Base-by-base conservation (phyloP, 1,284 basidiomycete species). In the Heliocybe sulcata region DNA sequence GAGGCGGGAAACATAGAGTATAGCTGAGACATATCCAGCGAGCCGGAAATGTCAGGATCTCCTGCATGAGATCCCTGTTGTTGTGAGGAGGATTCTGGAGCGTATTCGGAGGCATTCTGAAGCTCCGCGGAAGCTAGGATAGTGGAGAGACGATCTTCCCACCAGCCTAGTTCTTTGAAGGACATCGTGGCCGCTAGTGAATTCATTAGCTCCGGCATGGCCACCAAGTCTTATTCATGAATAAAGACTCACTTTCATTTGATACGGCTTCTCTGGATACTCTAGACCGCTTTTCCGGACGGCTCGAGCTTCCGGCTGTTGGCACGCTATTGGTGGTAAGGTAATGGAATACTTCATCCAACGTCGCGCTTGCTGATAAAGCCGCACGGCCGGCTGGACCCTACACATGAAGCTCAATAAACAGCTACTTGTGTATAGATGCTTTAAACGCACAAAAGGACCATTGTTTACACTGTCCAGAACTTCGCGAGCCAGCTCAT, bases 251-350 rank as follows among this genome's bases (percentile, higher is more conserved):
- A 77, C 84, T 82, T 79, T 80, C 77, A 26, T 67, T 77, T 29
- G 87, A 90, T 19, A 90, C 86, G 51, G 84, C 85, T 67, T 90
- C 87, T 54, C 87, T 77, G 11, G 86, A 86, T 51, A 88, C 75
- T 55, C 87, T 75, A 1, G 87, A 90, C 64, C 90, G 87, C 52
- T 87, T 74, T 45, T 82, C 76, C 16, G 83, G 80, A 48, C 86
- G 77, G 23, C 83, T 77, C 42, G 80, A 72, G 61, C 89, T 85
- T 35, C 76, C 72, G 38, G 74, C 69, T 22, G 67, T 65, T 57
- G 38, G n/a, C 6, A 82, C 80, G 56, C 79, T 81, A 58, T 80
- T 81, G 58, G 87, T 72, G 47, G n/a, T n/a, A n/a, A 89, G 81
- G 8, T 85, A 85, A 2, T 83, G 80, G 61, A 89, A 86, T 58